Percentiles rank a stretch among this genome's conserved stretches.
Conservation (phyloP, 352 stramenopile genomes). For the Hyaloperonospora brassicae region DNA sequence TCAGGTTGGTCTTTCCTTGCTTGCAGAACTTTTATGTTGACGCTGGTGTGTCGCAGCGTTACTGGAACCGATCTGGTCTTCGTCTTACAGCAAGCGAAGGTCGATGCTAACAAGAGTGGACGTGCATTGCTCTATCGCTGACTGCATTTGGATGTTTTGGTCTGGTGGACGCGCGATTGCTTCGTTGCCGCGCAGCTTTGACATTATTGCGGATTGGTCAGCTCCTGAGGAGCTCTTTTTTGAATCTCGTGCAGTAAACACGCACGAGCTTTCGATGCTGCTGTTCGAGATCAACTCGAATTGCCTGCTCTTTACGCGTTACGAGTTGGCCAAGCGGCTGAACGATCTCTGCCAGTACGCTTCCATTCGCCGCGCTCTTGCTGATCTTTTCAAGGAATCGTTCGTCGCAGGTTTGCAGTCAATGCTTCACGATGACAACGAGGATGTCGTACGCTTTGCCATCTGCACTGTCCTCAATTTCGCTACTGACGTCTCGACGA, state of each 20-base stretch:
- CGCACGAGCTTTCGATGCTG: slow-evolving; percentile 44
- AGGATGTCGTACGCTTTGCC: slow-evolving; percentile 68
- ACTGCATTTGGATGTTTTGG: slow-evolving; percentile 6
- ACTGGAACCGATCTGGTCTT: background rate
- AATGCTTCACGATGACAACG: slow-evolving; percentile 63
- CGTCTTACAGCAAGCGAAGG: background rate
- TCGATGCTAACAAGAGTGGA: slow-evolving; percentile 22
- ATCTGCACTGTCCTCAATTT: slow-evolving; percentile 72
- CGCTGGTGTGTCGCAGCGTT: background rate
- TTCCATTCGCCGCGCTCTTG: slow-evolving; percentile 41
- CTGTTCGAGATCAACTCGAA: slow-evolving; percentile 53
- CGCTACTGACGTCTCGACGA: slow-evolving; percentile 36
- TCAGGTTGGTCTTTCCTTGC: slow-evolving; percentile 36
- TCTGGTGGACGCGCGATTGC: slow-evolving; percentile 7
- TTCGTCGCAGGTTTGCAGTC: slow-evolving; percentile 44
- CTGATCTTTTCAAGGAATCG: slow-evolving; percentile 34
- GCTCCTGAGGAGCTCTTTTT: slow-evolving; percentile 40
- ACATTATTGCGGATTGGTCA: slow-evolving; percentile 60
- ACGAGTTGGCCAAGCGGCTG: slow-evolving; percentile 60
- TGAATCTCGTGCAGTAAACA: slow-evolving; percentile 33
- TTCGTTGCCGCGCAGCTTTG: slow-evolving; percentile 37
- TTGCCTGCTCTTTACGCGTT: slow-evolving; percentile 43
- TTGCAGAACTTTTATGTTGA: no score
- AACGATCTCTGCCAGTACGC: slow-evolving; percentile 63
- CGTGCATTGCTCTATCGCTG: slow-evolving; percentile 9